Evolutionary conservation across 2,329 filamentous ascomycete genomes (phyloP), one percentile per base, ranked within the genome.

Genomic region (Cercospora sesami): DNA sequence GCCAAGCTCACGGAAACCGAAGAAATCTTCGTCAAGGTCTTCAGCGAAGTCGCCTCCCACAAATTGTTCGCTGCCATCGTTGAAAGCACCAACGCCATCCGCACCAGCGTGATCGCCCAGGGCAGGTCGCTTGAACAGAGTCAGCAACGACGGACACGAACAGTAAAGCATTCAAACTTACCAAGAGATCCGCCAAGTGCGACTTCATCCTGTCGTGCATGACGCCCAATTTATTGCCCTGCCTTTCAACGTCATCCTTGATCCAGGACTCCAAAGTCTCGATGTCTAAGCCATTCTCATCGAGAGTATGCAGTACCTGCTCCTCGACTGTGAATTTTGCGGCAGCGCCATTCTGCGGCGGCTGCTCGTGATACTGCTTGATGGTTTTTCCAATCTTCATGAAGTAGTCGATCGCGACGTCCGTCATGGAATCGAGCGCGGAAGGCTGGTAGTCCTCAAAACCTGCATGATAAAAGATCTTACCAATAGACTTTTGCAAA

Each of bases 361-460:
- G 93, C 2, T 90, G 86, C 79, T 98, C 92, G 70, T 89, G 88
- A 79, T 96, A 99, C 30, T 90, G 85, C 72, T 91, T 93, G 74
- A 97, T 87, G 0, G 91, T 93, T 68, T 86, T 86, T 16, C 90
- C 88, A 9, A 99, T 84, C 77, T 96, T 96, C 67, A 89, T 86
- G 75, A 99, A 97, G 78, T 94, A 99, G 74, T 96, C 92, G 3
- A 89, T 89, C 0, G 94, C 93, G 63, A 97, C 87, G 74, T 97
- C 93, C 0, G 95, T 97, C 42, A 96, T 88, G 0, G 92, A 87
- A 73, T 99, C 95, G 31, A 99, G 83, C 30, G 95, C 94, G 48
- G 94, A 96, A 14, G 95, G 95, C 77, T 99, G 95, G 70, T 96
- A 92, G 78, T 99, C 95, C 80, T 99, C 95, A 72, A 98, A 99